Base-by-base conservation (phyloP, 768 basidiomycete genomes). In the Boletellus ananiceps region DNA sequence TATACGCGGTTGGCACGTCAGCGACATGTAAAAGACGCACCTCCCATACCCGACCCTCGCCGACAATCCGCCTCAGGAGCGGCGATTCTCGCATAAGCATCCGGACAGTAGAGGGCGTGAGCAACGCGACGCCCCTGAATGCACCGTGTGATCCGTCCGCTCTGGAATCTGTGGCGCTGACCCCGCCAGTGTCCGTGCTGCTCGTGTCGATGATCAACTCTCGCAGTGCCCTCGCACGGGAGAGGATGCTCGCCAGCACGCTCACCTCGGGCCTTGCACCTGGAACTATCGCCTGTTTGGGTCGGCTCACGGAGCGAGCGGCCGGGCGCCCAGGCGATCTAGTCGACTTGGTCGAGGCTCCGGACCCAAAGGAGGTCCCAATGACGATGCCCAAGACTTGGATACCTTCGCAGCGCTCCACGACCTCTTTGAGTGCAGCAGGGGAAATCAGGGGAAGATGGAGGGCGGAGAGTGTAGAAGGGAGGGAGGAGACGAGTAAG, bases 21-120 rank as follows among this genome's bases (percentile, higher is more conserved):
- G 15, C 2, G 18, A 21, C 3, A 29, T 13, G 9, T 25, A 42
- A 29, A 9, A 32, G 11, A 70, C 78, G 47, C 54, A 82, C 83
- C 54, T 69, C 77, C 82, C 83, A 84, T 11, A 77, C 59, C 34
- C 80, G 69, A 15, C 72, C 71, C 49, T 74, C 75, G 16, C 73
- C 75, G 12, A 81, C 67, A 37, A 84, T 67, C 46, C 69, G 76
- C 38, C 62, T 66, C 39, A 86, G 62, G 18, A 56, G 68, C 2
- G 64, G 54, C 4, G 57, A 52, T 27, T 58, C 57, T 67, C 79
- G 75, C 63, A 84, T 66, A 33, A 66, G 70, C 63, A 44, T 66
- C 69, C 32, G 73, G 62, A 43, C 71, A 61, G 57, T 77, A 74
- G 4, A 60, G 57, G 31, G 73, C 53, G 61, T 79, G 79, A 49